Percentiles rank a stretch among this genome's conserved stretches.
These are phyloP conservation scores for Chaetomium fimeti DNA, from an alignment of 495 filamentous ascomycete genomes.

Conservation along the genomic window DNA sequence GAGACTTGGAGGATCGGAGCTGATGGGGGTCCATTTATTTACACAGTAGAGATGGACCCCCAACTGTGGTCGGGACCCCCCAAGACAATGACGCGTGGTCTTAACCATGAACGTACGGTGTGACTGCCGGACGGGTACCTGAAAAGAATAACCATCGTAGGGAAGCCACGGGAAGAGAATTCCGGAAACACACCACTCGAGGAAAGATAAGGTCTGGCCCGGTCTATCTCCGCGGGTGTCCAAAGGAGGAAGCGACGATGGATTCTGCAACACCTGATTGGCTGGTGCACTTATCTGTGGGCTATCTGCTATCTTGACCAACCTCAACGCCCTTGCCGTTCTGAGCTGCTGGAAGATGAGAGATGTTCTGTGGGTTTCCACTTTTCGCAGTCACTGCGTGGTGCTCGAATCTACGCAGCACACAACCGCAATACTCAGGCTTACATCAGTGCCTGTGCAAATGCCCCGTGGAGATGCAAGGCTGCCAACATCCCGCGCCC, in stretches of 20 bases:
- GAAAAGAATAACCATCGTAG: not conserved
- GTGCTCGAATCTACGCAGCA: not conserved
- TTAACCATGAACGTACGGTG: not conserved
- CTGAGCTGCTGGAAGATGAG: not conserved
- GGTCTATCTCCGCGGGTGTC: constrained; percentile 21
- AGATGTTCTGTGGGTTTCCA: not conserved
- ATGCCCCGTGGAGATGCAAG: constrained; percentile 19
- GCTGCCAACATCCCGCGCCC: constrained; percentile 15
- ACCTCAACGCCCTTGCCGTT: not conserved
- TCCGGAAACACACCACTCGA: not conserved
- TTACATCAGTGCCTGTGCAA: not conserved
- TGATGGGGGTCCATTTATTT: no score
- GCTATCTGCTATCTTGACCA: constrained; percentile 17
- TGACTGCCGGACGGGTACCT: not conserved
- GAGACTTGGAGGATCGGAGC: not conserved
- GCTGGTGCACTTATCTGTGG: constrained; percentile 17
- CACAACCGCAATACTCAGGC: no score
- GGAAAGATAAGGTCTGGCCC: not conserved
- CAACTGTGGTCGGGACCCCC: not conserved
- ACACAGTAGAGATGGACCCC: not conserved
- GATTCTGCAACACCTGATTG: constrained; percentile 21
- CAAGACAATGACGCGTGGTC: not conserved
- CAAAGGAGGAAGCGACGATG: constrained; percentile 9
- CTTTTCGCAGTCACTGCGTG: not conserved
- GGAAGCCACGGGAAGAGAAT: not conserved